Evolutionary conservation across 768 basidiomycete genomes (phyloP).

Genomic region (Suillus variegatus): DNA sequence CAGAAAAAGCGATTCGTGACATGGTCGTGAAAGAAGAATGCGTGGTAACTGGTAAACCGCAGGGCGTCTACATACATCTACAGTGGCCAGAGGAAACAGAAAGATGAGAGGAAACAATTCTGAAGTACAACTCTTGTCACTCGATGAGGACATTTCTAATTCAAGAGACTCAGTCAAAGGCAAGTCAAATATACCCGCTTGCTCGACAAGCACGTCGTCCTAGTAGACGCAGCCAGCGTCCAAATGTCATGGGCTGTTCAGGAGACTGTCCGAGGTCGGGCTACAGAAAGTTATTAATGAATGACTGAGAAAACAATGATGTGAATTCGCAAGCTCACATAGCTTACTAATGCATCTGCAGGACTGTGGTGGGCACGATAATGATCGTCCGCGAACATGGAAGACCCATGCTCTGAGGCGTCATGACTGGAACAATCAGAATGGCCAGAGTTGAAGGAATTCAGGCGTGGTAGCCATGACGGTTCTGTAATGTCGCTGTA

Average conservation of each 20-base stretch:
- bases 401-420: background rate
- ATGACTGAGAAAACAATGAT: background rate
- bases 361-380: background rate
- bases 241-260: constrained; percentile 4
- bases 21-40: background rate
- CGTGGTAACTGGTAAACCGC: background rate
- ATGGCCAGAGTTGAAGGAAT: background rate
- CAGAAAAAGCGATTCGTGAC: background rate
- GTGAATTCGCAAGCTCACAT: background rate
- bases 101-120: background rate
- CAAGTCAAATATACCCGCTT: background rate
- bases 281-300: background rate
- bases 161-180: background rate
- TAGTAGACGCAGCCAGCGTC: constrained; percentile 1
- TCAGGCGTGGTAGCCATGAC: constrained; percentile 6
- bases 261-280: background rate
- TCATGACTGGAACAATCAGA: background rate
- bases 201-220: background rate
- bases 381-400: background rate
- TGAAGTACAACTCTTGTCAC: background rate
- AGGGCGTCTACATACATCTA: background rate
- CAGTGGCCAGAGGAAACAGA: background rate
- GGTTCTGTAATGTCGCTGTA: background rate
- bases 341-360: background rate
- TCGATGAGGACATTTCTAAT: background rate